phyloP scores from a whole-genome alignment of 768 basidiomycete genomes.

The Serendipita sp. region DNA sequence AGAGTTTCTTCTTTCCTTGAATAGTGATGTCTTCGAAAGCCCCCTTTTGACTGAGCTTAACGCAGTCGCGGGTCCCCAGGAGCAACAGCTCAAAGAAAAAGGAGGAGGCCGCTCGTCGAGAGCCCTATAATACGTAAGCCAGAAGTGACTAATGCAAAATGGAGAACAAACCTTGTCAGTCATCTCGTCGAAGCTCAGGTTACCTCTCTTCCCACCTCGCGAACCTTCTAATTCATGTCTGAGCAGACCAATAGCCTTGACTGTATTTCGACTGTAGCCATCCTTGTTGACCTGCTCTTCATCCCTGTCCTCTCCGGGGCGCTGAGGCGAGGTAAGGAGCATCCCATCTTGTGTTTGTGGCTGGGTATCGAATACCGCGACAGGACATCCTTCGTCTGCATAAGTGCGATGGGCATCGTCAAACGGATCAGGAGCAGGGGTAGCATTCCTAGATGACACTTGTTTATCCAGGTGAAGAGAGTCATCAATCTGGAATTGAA shows the following conservation, averaged over 20 bases:
- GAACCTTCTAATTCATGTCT: slow-evolving; percentile 50
- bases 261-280: slow-evolving; percentile 70
- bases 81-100: slow-evolving; percentile 98
- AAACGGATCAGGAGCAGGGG: slow-evolving; percentile 40
- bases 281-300: slow-evolving; percentile 13
- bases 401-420: slow-evolving; percentile 50
- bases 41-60: slow-evolving; percentile 56
- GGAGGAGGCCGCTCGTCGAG: slow-evolving; percentile 78
- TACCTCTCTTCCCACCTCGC: slow-evolving; percentile 35
- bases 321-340: not conserved
- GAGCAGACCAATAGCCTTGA: slow-evolving; percentile 64
- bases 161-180: slow-evolving; percentile 48
- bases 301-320: slow-evolving; percentile 8
- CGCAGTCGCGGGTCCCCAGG: slow-evolving; percentile 79
- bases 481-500: slow-evolving; percentile 52
- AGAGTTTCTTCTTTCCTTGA: slow-evolving; percentile 65
- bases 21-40: slow-evolving; percentile 81
- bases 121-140: slow-evolving; percentile 36
- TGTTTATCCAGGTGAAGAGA: slow-evolving; percentile 23
- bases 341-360: slow-evolving; percentile 33
- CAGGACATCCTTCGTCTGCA: slow-evolving; percentile 56
- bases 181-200: slow-evolving; percentile 61
- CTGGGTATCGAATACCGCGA: slow-evolving; percentile 63
- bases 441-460: slow-evolving; percentile 31
- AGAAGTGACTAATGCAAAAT: not conserved